Base-by-base conservation (phyloP, 768 basidiomycete genomes). In the Tubosaeta sp. region DNA sequence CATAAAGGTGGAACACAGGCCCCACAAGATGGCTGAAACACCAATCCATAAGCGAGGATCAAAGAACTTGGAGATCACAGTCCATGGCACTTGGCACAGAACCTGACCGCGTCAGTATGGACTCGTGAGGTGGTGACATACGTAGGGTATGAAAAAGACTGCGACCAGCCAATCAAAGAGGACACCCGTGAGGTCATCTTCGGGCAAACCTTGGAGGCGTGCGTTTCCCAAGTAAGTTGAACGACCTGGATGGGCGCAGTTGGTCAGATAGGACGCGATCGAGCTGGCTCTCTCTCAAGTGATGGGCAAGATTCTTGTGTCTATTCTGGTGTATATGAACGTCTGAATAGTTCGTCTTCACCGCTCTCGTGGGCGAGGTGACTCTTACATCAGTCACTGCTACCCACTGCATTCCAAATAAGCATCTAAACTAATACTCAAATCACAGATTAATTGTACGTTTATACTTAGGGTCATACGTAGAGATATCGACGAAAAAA, bases 211-310 rank as follows among this genome's bases (percentile, higher is more conserved):
- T 68, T 86, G 86, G 34, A 90, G 71, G 44, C 87, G 78, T 42
- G 89, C 89, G 62, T 91, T 90, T 14, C 88, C 89, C 36, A 90
- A 62, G 62, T 90, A n/a, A n/a, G n/a, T 90, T 1, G 84, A 82
- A 48, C 90, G 79, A 65, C 83, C 67, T 71, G 44, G 31, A 49
- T n/a, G 27, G 14, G 45, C 30, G 18, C 22, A 16, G 16, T 30
- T 9, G 13, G 45, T 50, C 40, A 51, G 36, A 43, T 10, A 7
- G 10, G n/a, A n/a, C 31, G n/a, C 3, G 18, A 21, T 12, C 9
- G n/a, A 31, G 3, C 44, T 44, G 13, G 36, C 41, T 25, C 4
- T 12, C 84, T 65, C 50, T 85, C 87, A 89, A 25, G 86, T 73
- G 40, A 88, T 81, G 36, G 87, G 87, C 46, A 89, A 67, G 49